phyloP scores from a whole-genome alignment of 2,329 filamentous ascomycete genomes.

The Niveomyces coronatus region DNA sequence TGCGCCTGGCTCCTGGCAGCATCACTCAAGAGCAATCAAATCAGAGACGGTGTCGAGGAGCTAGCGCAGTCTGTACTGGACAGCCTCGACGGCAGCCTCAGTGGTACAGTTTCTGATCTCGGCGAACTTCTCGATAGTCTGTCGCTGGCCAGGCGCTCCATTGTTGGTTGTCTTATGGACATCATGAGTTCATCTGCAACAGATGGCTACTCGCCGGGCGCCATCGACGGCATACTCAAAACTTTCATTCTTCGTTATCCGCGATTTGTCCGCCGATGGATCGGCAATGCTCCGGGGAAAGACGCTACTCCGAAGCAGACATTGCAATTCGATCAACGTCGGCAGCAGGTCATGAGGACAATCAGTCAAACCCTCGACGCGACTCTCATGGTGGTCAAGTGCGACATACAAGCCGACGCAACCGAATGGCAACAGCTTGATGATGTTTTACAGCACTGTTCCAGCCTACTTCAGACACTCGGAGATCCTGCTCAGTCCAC shows the following conservation, averaged over 20 bases:
- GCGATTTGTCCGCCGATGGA: conserved; percentile 49
- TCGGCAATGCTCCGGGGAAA: conserved; percentile 45
- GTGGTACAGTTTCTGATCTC: conserved; percentile 47
- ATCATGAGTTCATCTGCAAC: conserved; percentile 15
- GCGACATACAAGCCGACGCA: conserved; percentile 35
- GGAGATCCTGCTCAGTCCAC: conserved; percentile 27
- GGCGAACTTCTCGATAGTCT: conserved; percentile 51
- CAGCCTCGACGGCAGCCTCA: conserved; percentile 46
- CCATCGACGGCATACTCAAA: conserved; percentile 35
- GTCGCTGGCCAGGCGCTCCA: conserved; percentile 43
- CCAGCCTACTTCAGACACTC: conserved; percentile 42
- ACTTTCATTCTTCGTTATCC: conserved; percentile 48
- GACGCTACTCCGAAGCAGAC: conserved; percentile 45
- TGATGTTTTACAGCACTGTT: conserved; percentile 45
- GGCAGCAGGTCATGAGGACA: conserved; percentile 40
- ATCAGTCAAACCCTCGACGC: conserved; percentile 51
- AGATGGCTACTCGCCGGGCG: conserved; percentile 9
- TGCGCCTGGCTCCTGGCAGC: conserved; percentile 46
- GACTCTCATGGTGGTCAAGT: conserved; percentile 45
- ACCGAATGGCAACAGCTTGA: conserved; percentile 47
- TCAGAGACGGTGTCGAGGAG: conserved; percentile 27
- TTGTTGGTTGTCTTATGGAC: conserved; percentile 36
- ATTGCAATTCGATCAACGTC: conserved; percentile 51
- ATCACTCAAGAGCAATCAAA: conserved; percentile 34
- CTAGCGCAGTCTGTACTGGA: conserved; percentile 40